Base-by-base conservation (phyloP, 1,139 yeast species). In the Debaryomyces singareniensis region DNA sequence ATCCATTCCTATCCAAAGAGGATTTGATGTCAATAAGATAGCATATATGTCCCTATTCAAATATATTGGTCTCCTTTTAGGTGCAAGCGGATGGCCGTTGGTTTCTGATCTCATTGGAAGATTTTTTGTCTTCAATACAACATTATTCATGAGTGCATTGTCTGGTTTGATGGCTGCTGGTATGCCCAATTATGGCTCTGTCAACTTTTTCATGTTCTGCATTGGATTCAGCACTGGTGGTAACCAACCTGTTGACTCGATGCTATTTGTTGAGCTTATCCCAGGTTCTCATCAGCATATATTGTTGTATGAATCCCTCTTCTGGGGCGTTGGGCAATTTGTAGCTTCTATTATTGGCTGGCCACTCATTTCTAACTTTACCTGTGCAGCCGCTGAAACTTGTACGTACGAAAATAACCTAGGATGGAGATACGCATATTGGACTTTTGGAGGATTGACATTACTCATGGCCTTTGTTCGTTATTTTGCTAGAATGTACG, bases 401-500 rank as follows among this genome's bases (percentile, higher is more conserved):
- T 16, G 48, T 25, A 31, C 23, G n/a, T 34, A 38, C 18, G 28
- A 29, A 7, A 35, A 43, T 24, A 43, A 43, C 31, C 34, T 35
- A 29, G 46, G 48, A 18, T 44, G 47, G 47, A 26, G 47, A 13
- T 41, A 31, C 16, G 14, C 21, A 15, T 22, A 27, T 11, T 27
- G 29, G 29, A 27, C 28, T 12, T 27, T 38, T 12, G 55, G 56
- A 5, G 55, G 55, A 0, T 24, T 52, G 25, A 50, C 56, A 3
- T 37, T 52, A 30, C 20, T 47, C 16, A 42, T 51, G 49, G 49
- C 49, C 30, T 24, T 35, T 12, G 36, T 45, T 6, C 40, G 56
- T 16, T 44, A 46, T 26, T 36, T 44, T 2, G 51, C 52, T 34
- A 39, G 44, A 5, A 48, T 53, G 13, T 44, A 45, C 31, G 57